These are phyloP conservation scores for Camelina hispida DNA, from an alignment of 345 rosid species.

Conservation along the genomic window DNA sequence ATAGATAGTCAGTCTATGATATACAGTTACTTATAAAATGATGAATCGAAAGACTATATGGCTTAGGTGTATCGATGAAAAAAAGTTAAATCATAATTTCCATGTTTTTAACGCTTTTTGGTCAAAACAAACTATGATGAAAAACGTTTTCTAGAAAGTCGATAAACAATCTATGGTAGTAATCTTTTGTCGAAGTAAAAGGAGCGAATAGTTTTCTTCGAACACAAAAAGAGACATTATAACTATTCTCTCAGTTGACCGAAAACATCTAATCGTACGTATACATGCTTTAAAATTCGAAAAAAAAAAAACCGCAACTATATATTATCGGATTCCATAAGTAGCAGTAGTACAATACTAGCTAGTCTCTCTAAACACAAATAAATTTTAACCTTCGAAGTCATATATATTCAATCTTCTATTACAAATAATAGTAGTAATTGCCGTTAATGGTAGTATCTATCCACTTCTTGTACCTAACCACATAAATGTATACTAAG, in stretches of 20 bases:
- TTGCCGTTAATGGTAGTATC: not conserved
- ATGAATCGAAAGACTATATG: not conserved
- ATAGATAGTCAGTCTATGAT: not conserved
- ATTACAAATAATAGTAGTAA: slow-evolving; percentile 9
- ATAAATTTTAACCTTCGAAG: not conserved
- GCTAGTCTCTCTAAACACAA: not conserved
- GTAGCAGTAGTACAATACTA: not conserved
- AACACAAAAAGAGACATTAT: slow-evolving; percentile 23
- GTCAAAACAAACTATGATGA: slow-evolving; percentile 32
- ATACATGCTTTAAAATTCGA: not conserved
- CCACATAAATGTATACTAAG: slow-evolving; percentile 17
- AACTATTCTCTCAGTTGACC: slow-evolving; percentile 38
- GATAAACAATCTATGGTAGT: not conserved
- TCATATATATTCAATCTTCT: not conserved
- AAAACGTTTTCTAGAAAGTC: slow-evolving; percentile 29
- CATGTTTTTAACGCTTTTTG: slow-evolving; percentile 24
- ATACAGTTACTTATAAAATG: not conserved
- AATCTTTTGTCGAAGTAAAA: slow-evolving; percentile 10
- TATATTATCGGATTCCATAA: not conserved
- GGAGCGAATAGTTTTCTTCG: slow-evolving; percentile 11
- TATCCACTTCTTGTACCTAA: slow-evolving; percentile 17
- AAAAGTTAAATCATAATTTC: slow-evolving; percentile 18
- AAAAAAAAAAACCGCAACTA: not conserved
- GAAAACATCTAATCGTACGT: not conserved
- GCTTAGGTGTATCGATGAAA: slow-evolving; percentile 11